A percentile compares a stretch with the other conserved stretches of the same genome.
Evolutionary conservation across 1,139 yeast species (phyloP).

Genomic region (Pichia norvegensis): DNA sequence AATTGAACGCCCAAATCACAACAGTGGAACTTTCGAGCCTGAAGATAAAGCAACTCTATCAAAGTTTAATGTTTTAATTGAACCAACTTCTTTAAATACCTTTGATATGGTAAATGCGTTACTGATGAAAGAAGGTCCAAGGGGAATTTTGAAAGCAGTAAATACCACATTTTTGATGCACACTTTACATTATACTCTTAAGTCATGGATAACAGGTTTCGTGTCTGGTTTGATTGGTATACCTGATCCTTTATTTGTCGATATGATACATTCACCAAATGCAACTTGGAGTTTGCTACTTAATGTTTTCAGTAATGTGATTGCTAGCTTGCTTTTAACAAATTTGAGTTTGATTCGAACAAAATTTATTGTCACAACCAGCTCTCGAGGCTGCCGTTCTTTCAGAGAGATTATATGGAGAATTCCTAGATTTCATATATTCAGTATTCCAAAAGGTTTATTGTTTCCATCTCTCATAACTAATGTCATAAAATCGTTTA

Average conservation of each 20-base stretch:
- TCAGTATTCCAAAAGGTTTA: conserved; percentile 42
- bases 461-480: conserved; percentile 53
- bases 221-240: conserved; percentile 72
- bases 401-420: conserved; percentile 32
- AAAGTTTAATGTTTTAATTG: conserved; percentile 30
- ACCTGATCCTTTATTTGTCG: conserved; percentile 89
- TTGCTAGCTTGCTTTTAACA: conserved; percentile 68
- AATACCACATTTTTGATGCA: conserved; percentile 78
- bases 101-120: conserved; percentile 65
- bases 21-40: conserved; percentile 5
- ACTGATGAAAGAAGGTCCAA: conserved; percentile 68
- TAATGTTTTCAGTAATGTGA: conserved; percentile 62
- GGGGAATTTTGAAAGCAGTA: conserved; percentile 79
- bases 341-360: conserved; percentile 81
- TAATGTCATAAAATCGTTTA: conserved; percentile 52
- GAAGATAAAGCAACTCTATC: neutral
- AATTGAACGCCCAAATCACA: conserved; percentile 23
- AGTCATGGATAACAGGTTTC: conserved; percentile 89
- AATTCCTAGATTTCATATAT: conserved; percentile 37
- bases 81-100: conserved; percentile 59
- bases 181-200: conserved; percentile 68
- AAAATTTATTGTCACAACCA: conserved; percentile 60
- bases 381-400: conserved; percentile 32
- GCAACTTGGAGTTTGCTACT: conserved; percentile 61
- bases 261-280: conserved; percentile 72